phyloP scores from a whole-genome alignment of 2,329 filamentous ascomycete genomes.

The Trichoderma oligosporum region DNA sequence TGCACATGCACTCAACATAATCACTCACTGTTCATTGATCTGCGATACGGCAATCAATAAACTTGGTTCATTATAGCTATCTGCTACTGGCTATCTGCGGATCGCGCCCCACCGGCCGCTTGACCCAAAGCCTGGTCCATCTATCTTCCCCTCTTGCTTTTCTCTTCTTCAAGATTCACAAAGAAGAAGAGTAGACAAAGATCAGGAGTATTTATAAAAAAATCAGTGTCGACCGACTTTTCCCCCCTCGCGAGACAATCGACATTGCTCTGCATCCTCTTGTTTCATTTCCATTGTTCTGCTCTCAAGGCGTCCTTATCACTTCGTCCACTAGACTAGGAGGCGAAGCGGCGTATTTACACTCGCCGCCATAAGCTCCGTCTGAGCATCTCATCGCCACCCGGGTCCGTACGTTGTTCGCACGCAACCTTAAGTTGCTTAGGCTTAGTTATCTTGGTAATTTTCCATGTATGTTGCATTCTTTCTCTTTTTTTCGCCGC shows the following conservation, averaged over 20 bases:
- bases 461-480: background rate
- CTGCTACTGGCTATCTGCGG: conserved; percentile 5
- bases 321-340: background rate
- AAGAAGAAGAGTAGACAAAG: too few species aligned
- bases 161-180: background rate
- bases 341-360: conserved; percentile 11
- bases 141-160: background rate
- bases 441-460: background rate
- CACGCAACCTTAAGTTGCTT: background rate
- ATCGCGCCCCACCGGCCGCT: conserved; percentile 11
- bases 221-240: too few species aligned
- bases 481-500: background rate
- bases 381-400: conserved; percentile 15
- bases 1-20: background rate
- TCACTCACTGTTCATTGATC: background rate
- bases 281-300: background rate
- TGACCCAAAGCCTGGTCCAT: conserved; percentile 3
- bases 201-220: too few species aligned
- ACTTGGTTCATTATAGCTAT: background rate
- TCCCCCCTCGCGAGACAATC: too few species aligned
- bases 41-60: background rate
- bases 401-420: conserved; percentile 8
- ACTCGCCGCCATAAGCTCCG: conserved; percentile 18
- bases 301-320: background rate
- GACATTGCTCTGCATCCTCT: background rate